Evolutionary conservation across 176 grass and related monocot genomes (phyloP).

Genomic region (Triticum urartu): DNA sequence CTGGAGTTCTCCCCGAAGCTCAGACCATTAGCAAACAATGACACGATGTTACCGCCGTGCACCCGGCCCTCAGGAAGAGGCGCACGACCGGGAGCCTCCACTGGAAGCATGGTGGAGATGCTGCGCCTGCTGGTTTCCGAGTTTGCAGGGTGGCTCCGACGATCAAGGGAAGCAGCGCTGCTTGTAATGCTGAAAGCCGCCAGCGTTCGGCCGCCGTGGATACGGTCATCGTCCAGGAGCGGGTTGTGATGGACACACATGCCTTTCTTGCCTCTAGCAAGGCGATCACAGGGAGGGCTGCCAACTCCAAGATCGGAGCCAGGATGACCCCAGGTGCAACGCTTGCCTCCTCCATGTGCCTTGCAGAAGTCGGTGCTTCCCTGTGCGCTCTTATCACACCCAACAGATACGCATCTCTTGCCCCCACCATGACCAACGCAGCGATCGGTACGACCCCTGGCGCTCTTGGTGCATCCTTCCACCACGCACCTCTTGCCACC

Average conservation of each 20-base stretch:
- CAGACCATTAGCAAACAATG: conserved; percentile 38
- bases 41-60: conserved; percentile 63
- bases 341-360: conserved; percentile 71
- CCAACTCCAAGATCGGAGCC: conserved; percentile 39
- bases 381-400: conserved; percentile 75
- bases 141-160: conserved; percentile 2
- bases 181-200: conserved; percentile 1
- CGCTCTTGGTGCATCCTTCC: conserved; percentile 65
- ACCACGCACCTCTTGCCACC: conserved; percentile 79
- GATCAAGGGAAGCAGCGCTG: background rate
- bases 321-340: conserved; percentile 60
- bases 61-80: conserved; percentile 58
- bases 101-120: conserved; percentile 26
- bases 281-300: conserved; percentile 49
- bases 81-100: background rate
- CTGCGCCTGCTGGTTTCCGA: conserved; percentile 16
- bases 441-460: conserved; percentile 63
- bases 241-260: conserved; percentile 53
- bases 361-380: conserved; percentile 93
- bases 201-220: conserved; percentile 55
- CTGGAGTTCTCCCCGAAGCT: conserved; percentile 17
- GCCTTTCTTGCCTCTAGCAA: conserved; percentile 63
- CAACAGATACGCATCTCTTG: conserved; percentile 55
- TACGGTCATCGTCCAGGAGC: conserved; percentile 45
- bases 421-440: conserved; percentile 92